These are phyloP conservation scores for Colletotrichum cordylinicola DNA, from an alignment of 2,329 filamentous ascomycete species.

Conservation along the genomic window DNA sequence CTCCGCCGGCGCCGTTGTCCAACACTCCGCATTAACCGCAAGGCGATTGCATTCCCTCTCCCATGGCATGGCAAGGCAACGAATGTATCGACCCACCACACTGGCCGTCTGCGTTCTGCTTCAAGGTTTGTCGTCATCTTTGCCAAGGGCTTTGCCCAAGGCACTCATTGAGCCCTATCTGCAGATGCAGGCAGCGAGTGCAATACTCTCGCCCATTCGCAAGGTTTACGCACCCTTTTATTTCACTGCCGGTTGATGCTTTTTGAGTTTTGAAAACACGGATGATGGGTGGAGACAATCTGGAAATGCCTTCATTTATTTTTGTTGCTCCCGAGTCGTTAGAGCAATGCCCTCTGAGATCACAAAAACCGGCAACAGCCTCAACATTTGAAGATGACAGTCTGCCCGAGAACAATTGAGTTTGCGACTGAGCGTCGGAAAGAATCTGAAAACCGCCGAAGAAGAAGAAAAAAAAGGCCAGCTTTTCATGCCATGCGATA, in stretches of 20 bases:
- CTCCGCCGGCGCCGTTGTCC: background rate
- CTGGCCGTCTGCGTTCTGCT: background rate
- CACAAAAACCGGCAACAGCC: background rate
- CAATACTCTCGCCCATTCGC: background rate
- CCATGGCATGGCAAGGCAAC: background rate
- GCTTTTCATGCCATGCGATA: background rate
- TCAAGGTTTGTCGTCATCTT: background rate
- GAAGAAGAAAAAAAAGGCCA: background rate
- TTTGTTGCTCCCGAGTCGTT: background rate
- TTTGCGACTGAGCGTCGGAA: background rate
- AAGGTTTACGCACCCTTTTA: background rate
- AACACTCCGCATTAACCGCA: conserved; percentile 41
- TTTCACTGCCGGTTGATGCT: background rate
- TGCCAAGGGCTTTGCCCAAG: background rate
- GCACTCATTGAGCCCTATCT: background rate
- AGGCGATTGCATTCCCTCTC: background rate
- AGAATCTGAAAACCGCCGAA: background rate
- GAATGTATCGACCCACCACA: background rate
- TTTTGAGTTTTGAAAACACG: background rate
- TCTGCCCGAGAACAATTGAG: background rate
- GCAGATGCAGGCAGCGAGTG: background rate
- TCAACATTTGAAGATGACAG: background rate
- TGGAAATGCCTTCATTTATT: background rate
- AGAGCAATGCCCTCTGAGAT: background rate
- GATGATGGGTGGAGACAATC: background rate